These are phyloP conservation scores for Nothophytophthora sp. DNA, from an alignment of 352 stramenopile genomes.

Conservation along the genomic window DNA sequence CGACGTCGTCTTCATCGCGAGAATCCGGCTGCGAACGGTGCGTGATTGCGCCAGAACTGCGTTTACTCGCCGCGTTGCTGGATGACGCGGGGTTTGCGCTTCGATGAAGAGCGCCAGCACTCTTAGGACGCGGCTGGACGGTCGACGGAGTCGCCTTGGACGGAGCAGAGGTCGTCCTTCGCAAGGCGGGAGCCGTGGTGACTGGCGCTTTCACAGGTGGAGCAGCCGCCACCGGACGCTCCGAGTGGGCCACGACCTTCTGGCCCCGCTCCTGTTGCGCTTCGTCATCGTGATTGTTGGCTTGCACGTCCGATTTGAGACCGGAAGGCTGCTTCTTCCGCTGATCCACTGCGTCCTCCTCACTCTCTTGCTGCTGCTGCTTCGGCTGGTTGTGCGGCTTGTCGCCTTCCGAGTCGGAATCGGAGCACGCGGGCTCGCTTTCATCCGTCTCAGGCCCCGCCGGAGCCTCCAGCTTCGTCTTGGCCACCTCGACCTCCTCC, in stretches of 20 bases:
- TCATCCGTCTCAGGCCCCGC: slow-evolving; percentile 50
- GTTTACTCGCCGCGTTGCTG: slow-evolving; percentile 6
- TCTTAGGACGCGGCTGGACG: slow-evolving; percentile 52
- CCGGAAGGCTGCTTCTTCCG: slow-evolving; percentile 3
- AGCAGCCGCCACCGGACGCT: slow-evolving; percentile 9
- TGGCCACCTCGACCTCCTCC: slow-evolving; percentile 3
- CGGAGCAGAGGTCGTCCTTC: slow-evolving; percentile 15
- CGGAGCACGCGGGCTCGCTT: slow-evolving; percentile 16
- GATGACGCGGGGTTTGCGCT: slow-evolving; percentile 6
- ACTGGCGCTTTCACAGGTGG: not conserved
- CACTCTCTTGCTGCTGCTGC: slow-evolving; percentile 21
- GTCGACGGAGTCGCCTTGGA: slow-evolving; percentile 10
- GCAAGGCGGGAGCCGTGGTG: slow-evolving; percentile 8
- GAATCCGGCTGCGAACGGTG: slow-evolving; percentile 22
- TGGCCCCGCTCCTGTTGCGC: slow-evolving; percentile 17
- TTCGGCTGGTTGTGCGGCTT: slow-evolving; percentile 13
- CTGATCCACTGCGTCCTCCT: slow-evolving; percentile 9
- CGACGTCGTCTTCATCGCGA: slow-evolving; percentile 35
- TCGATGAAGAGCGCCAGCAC: slow-evolving; percentile 26
- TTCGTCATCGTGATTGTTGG: slow-evolving; percentile 41
- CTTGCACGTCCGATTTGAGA: slow-evolving; percentile 11
- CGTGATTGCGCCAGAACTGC: slow-evolving; percentile 13
- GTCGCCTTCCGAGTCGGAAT: slow-evolving; percentile 31
- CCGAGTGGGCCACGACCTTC: slow-evolving; percentile 43
- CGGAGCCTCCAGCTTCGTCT: not conserved